Evolutionary conservation across 2,329 filamentous ascomycete species (phyloP).

Genomic region (Xylariaceae sp.): DNA sequence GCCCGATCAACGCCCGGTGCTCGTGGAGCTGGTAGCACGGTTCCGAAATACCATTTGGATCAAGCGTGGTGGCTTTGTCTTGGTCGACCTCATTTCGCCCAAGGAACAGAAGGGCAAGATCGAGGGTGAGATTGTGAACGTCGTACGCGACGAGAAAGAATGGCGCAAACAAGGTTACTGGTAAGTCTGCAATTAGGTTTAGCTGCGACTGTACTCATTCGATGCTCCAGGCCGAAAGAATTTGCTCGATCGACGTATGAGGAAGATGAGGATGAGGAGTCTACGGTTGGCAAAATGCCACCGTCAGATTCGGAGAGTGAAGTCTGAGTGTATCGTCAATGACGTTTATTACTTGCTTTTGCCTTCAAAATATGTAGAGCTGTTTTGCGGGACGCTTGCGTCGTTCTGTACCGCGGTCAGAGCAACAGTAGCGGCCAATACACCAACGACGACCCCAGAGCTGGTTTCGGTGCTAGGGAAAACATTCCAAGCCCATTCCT

Average conservation of each 20-base stretch:
- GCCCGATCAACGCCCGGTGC: conserved; percentile 58
- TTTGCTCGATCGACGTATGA: conserved; percentile 63
- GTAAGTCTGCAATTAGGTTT: conserved; percentile 41
- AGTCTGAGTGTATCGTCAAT: conserved; percentile 17
- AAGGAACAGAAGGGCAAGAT: conserved; percentile 69
- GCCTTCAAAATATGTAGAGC: conserved; percentile 11
- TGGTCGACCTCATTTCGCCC: conserved; percentile 65
- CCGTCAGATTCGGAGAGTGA: conserved; percentile 76
- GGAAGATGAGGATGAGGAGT: conserved; percentile 71
- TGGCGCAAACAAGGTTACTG: conserved; percentile 91
- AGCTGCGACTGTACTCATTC: conserved; percentile 16
- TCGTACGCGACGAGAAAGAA: conserved; percentile 83
- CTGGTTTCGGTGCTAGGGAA: conserved; percentile 69
- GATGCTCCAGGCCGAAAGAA: conserved; percentile 64
- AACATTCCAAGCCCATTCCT: conserved; percentile 93
- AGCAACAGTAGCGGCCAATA: conserved; percentile 62
- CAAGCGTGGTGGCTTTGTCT: conserved; percentile 79
- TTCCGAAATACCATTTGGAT: conserved; percentile 95
- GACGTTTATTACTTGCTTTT: conserved; percentile 16
- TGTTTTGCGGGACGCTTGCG: conserved; percentile 13
- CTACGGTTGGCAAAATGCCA: conserved; percentile 79
- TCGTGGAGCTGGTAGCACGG: conserved; percentile 77
- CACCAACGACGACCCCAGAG: conserved; percentile 62
- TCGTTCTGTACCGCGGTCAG: conserved; percentile 46
- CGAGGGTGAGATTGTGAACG: conserved; percentile 84